Evolutionary conservation across 768 basidiomycete genomes (phyloP).

Genomic region (Chiua virens): DNA sequence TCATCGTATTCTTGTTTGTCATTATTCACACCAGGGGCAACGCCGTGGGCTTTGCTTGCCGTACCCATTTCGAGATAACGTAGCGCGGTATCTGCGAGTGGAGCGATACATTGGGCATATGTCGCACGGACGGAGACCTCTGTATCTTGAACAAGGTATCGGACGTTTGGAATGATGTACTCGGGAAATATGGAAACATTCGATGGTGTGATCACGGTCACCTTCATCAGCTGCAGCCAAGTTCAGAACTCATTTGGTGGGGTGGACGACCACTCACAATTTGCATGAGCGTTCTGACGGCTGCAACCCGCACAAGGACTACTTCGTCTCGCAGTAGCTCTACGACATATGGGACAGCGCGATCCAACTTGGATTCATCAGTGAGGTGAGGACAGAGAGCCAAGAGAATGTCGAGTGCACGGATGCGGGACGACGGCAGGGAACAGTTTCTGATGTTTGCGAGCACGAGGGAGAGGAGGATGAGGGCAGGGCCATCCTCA

Average conservation of each 20-base stretch:
- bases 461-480: slow-evolving; percentile 83
- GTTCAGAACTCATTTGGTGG: slow-evolving; percentile 15
- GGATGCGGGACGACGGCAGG: slow-evolving; percentile 83
- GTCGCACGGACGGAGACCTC: slow-evolving; percentile 81
- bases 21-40: slow-evolving; percentile 39
- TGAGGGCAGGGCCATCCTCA: slow-evolving; percentile 86
- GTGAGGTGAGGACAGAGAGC: slow-evolving; percentile 79
- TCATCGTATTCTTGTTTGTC: slow-evolving; percentile 75
- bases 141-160: slow-evolving; percentile 76
- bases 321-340: slow-evolving; percentile 86
- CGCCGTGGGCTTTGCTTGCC: slow-evolving; percentile 80
- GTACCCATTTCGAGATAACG: slow-evolving; percentile 93
- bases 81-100: slow-evolving; percentile 82
- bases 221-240: slow-evolving; percentile 52
- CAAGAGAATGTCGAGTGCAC: slow-evolving; percentile 82
- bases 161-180: slow-evolving; percentile 91
- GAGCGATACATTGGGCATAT: slow-evolving; percentile 83
- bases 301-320: slow-evolving; percentile 77
- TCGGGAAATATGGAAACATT: slow-evolving; percentile 83
- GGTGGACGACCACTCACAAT: slow-evolving; percentile 51
- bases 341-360: slow-evolving; percentile 89
- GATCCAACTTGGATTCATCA: slow-evolving; percentile 93
- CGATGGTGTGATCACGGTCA: slow-evolving; percentile 66
- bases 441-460: slow-evolving; percentile 88
- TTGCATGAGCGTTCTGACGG: slow-evolving; percentile 77